Evolutionary conservation across 139 green algal genomes (phyloP).

Genomic region (Auxenochlorella pyrenoidosa): DNA sequence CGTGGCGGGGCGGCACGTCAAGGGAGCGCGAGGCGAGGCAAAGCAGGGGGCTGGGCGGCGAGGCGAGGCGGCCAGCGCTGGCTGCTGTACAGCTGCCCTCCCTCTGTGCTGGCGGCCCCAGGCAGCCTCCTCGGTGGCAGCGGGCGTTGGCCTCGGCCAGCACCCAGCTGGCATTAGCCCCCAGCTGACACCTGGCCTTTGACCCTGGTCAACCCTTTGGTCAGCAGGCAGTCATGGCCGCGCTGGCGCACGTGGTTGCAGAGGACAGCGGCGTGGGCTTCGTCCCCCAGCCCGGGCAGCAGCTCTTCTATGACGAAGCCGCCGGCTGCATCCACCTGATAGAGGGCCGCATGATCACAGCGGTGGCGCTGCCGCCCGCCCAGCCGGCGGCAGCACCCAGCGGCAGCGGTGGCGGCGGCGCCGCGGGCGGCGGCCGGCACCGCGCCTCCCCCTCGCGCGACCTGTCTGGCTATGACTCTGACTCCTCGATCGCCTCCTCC

Average conservation of each 20-base stretch:
- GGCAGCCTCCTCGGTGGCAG: not conserved
- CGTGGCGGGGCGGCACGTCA: no score
- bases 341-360: constrained; percentile 39
- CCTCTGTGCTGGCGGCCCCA: no score
- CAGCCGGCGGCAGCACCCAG: not conserved
- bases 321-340: constrained; percentile 40
- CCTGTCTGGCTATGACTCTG: constrained; percentile 6
- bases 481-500: not conserved
- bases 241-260: constrained; percentile 24
- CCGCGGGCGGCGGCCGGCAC: not conserved
- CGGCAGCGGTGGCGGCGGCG: not conserved
- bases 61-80: no score
- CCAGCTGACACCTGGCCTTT: no score
- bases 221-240: not conserved
- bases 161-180: no score
- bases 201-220: no score
- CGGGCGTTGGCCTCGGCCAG: no score
- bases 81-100: no score
- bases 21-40: no score
- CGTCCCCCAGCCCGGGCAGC: constrained; percentile 24
- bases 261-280: constrained; percentile 23
- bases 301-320: constrained; percentile 39
- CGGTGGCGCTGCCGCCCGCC: constrained; percentile 9
- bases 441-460: not conserved
- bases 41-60: no score